Evolutionary conservation across 2,329 filamentous ascomycete genomes (phyloP), one percentile per base, ranked within the genome.

Genomic region (Penicillium sp.): DNA sequence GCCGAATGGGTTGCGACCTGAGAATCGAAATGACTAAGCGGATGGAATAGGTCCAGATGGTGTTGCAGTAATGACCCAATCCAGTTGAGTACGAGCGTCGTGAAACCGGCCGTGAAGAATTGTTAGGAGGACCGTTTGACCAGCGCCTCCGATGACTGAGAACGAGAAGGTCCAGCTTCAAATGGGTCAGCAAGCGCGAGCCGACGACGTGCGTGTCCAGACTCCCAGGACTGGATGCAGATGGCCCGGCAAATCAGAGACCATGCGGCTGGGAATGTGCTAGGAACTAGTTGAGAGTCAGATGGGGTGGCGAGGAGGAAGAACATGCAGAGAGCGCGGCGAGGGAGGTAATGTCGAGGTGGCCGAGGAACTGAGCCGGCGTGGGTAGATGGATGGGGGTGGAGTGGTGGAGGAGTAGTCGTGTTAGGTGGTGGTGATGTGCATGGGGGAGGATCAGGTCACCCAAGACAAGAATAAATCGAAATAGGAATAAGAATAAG

Each of bases 81-180:
- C 67, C 67, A 68, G 66, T 64, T 68, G 50, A 63, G 61, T 55
- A 58, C 56, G 60, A 67, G 65, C 42, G 67, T 63, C 59, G 63
- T 67, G 66, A 56, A 64, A 69, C 61, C 65, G 57, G 57, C 57
- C 54, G 52, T 41, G 20, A 20, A 20, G 38, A 57, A 67, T 63
- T 67, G 52, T 53, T 61, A 63, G 59, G 62, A 48, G 57, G 60
- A 45, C 62, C 14, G 61, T 59, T 61, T 49, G 64, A 58, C 49
- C 58, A 54, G 60, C 55, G 37, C 47, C 52, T 60, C 56, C 52
- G 63, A 65, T 58, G 58, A 43, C 53, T 58, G n/a, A 37, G 35
- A 57, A 34, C 31, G 38, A 63, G 61, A 66, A 67, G 57, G 53
- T 51, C 66, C 65, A 68, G 66, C 66, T 67, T 66, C 60, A 59